Percentiles rank a stretch among this genome's conserved stretches.
These are phyloP conservation scores for Diaporthe sp. DNA, from an alignment of 2,329 filamentous ascomycete species.

Conservation along the genomic window DNA sequence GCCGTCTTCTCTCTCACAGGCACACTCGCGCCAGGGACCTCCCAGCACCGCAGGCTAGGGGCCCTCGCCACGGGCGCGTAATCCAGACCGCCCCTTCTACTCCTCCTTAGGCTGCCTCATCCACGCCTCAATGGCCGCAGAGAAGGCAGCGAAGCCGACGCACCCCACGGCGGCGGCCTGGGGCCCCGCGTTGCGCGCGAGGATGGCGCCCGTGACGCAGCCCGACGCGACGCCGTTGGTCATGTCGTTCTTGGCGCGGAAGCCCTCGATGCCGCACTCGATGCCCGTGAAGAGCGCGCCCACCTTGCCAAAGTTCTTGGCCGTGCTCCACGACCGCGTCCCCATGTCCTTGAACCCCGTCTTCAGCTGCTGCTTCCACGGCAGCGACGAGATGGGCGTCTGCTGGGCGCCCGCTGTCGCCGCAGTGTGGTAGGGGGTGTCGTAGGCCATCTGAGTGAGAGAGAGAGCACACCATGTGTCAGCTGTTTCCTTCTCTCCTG, in stretches of 20 bases:
- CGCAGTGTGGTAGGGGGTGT: constrained; percentile 81
- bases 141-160: constrained; percentile 93
- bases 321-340: constrained; percentile 81
- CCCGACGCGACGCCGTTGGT: constrained; percentile 89
- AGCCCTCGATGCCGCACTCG: constrained; percentile 95
- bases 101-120: constrained; percentile 83
- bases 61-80: neutral
- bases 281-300: constrained; percentile 92
- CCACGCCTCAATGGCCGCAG: constrained; percentile 90
- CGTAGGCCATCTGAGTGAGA: constrained; percentile 88
- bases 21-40: neutral
- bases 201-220: constrained; percentile 89
- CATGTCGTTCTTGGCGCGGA: constrained; percentile 93
- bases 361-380: constrained; percentile 85
- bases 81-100: constrained; percentile 14
- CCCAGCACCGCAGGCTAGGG: neutral
- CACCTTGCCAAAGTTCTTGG: constrained; percentile 95
- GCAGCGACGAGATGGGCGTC: constrained; percentile 71
- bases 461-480: neutral
- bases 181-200: constrained; percentile 89
- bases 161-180: constrained; percentile 91
- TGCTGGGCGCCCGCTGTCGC: constrained; percentile 50
- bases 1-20: neutral
- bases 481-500: neutral
- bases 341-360: constrained; percentile 97